Evolutionary conservation across 2,329 filamentous ascomycete species (phyloP), one percentile per base, ranked within the genome.

Genomic region (Dothiorella sarmentorum): DNA sequence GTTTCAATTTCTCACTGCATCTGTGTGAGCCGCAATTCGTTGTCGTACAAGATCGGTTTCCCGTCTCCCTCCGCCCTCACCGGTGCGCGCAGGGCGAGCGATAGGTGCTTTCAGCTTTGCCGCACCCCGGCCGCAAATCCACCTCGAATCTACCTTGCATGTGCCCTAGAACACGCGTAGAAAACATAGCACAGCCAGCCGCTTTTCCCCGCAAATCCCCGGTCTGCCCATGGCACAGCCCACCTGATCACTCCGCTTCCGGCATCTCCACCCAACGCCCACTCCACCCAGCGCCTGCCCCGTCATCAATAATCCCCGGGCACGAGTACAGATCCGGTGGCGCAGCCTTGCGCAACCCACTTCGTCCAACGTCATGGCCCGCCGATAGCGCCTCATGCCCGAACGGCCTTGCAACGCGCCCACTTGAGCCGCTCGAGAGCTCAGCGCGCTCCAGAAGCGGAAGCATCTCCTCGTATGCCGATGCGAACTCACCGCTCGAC

Each of bases 391-490:
- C 52, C 20, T 26, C 26, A 37, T 33, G 52, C 11, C 52, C 52
- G 15, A 22, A 13, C 45, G 45, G 27, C 31, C 15, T 37, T 7
- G 29, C 26, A 24, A 24, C 11, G 24, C 37, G 52, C 18, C 13
- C 38, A 24, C 27, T 35, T 56, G 60, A 61, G 60, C 63, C 63
- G 60, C 63, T 65, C 33, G 35, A 29, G 59, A 64, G 61, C 56
- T 59, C 63, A 59, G 65, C 63, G 22, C 63, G 58, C 29, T 64
- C 62, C 29, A 67, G 60, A 47, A 65, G 52, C 18, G 61, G 61
- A 55, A 62, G 58, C 62, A 65, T 65, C 58, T 62, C 64, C 59
- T 63, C 62, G 59, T 63, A 61, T 33, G 60, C 63, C 22, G 61
- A 56, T 33, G 38, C 38, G 52, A 24, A 44, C 40, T 9, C 26